phyloP scores from a whole-genome alignment of 2,329 filamentous ascomycete species.

The Thermoascus crustaceus region DNA sequence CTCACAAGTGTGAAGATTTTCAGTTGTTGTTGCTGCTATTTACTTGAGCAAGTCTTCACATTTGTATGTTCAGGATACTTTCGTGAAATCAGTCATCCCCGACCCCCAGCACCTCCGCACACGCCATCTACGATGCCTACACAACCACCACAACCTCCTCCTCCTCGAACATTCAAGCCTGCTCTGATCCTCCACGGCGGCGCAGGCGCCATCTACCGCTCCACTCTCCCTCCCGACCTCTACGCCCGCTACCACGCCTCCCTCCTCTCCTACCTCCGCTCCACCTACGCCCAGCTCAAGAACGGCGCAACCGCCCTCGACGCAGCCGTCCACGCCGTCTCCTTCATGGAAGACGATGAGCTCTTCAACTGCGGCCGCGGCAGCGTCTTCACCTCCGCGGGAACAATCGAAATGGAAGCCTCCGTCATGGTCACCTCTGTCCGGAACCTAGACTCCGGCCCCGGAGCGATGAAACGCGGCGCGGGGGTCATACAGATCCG shows the following conservation, averaged over 20 bases:
- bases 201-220: constrained; percentile 59
- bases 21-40: no score
- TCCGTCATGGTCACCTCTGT: constrained; percentile 68
- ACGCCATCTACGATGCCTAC: no score
- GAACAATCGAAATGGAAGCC: constrained; percentile 77
- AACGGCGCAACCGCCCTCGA: constrained; percentile 56
- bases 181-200: constrained; percentile 65
- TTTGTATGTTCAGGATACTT: no score
- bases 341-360: constrained; percentile 66
- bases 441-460: constrained; percentile 14
- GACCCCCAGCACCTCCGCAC: no score
- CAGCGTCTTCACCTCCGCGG: constrained; percentile 77
- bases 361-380: constrained; percentile 81
- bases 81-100: no score
- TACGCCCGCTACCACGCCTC: constrained; percentile 53
- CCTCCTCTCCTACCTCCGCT: constrained; percentile 53
- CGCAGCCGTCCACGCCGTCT: constrained; percentile 66
- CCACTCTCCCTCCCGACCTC: constrained; percentile 49
- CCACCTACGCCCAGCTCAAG: constrained; percentile 34
- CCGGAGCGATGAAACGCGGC: constrained; percentile 63
- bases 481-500: constrained; percentile 67
- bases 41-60: no score
- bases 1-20: no score
- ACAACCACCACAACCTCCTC: no score
- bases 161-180: constrained; percentile 35